Conservation (phyloP, 805 yeast genomes). For the Sugiyamaella floridensis region DNA sequence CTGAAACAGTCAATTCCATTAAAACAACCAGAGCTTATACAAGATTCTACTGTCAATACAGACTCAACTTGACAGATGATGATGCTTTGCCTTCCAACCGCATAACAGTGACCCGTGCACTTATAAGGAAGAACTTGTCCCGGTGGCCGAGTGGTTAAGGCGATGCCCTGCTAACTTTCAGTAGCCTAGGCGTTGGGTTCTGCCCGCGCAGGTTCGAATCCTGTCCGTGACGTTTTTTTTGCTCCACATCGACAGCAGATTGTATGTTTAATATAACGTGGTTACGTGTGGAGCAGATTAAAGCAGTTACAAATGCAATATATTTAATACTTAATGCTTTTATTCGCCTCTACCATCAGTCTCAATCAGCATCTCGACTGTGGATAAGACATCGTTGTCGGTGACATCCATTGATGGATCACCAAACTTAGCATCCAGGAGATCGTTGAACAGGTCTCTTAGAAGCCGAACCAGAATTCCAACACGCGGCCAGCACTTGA, state of each 20-base stretch:
- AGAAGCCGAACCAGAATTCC: constrained; percentile 76
- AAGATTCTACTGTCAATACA: no score
- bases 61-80: no score
- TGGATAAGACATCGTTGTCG: constrained; percentile 24
- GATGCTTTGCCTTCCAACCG: no score
- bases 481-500: constrained; percentile 89
- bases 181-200: constrained; percentile 68
- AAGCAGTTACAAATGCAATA: not conserved
- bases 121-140: constrained; percentile 34
- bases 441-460: constrained; percentile 56
- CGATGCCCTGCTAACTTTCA: constrained; percentile 71
- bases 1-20: no score
- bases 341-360: constrained; percentile 22
- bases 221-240: constrained; percentile 89
- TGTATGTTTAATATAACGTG: no score
- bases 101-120: no score
- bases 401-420: constrained; percentile 35
- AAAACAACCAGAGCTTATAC: no score
- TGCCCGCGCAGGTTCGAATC: constrained; percentile 99
- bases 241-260: no score
- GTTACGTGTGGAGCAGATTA: not conserved
- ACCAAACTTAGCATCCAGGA: constrained; percentile 55
- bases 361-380: constrained; percentile 29
- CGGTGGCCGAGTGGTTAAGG: constrained; percentile 94
- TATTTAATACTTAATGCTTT: not conserved